A percentile compares a stretch with the other conserved stretches of the same genome.
These are phyloP conservation scores for Penicillium cataractarum DNA, from an alignment of 495 filamentous ascomycete genomes.

Conservation along the genomic window DNA sequence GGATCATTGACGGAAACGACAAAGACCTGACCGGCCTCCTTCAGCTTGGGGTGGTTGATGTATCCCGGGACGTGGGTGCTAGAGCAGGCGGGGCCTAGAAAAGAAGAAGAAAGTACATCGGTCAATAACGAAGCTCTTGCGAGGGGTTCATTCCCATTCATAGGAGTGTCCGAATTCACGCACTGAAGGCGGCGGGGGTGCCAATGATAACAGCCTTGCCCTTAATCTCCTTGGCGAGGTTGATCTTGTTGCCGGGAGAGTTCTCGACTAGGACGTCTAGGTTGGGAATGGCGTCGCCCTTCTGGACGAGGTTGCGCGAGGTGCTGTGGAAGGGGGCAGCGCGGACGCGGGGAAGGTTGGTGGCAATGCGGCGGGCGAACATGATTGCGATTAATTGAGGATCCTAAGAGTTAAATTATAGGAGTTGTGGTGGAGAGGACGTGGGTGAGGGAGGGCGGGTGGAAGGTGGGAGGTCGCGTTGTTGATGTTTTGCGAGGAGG, in stretches of 20 bases:
- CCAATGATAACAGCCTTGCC: conserved; percentile 82
- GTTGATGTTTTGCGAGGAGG: conserved; percentile 8
- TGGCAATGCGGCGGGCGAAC: conserved; percentile 50
- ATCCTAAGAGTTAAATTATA: conserved; percentile 1
- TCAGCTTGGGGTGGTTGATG: conserved; percentile 71
- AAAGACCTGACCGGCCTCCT: conserved; percentile 77
- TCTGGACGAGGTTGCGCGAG: conserved; percentile 56
- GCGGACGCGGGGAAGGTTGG: conserved; percentile 39
- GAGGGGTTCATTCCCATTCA: neutral
- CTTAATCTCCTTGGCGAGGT: conserved; percentile 73
- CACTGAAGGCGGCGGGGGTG: conserved; percentile 87
- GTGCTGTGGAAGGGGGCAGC: conserved; percentile 55
- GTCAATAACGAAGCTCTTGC: neutral
- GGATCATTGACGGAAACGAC: conserved; percentile 94
- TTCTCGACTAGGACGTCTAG: conserved; percentile 60
- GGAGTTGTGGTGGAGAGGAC: neutral
- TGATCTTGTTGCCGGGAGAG: conserved; percentile 81
- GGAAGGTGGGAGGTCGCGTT: neutral
- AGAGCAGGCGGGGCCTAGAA: conserved; percentile 72
- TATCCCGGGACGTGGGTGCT: conserved; percentile 80
- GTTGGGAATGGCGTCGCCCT: conserved; percentile 67
- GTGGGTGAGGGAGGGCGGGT: conserved; percentile 1
- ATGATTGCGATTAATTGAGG: conserved; percentile 26
- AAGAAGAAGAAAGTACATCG: conserved; percentile 13
- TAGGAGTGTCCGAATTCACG: conserved; percentile 25